phyloP scores from a whole-genome alignment of 2,329 filamentous ascomycete species.

The Trichoderma aggressivum region DNA sequence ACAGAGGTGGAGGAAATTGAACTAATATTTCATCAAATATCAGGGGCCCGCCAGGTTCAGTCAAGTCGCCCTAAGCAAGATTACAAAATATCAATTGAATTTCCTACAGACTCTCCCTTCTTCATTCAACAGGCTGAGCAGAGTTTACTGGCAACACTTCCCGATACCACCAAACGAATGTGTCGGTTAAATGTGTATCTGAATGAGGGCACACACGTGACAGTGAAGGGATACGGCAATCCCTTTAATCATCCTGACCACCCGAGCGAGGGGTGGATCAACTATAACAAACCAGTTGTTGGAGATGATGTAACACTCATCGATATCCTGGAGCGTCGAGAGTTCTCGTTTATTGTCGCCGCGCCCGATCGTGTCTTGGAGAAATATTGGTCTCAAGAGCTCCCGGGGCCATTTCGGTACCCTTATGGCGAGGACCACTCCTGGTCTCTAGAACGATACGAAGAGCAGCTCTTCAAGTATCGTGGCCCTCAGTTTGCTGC shows the following conservation, averaged over 20 bases:
- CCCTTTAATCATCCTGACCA: neutral
- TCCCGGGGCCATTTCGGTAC: neutral
- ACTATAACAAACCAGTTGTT: neutral
- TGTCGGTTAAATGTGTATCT: neutral
- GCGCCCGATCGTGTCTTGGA: accelerated
- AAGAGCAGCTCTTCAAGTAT: neutral
- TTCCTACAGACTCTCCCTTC: too few relatives aligned
- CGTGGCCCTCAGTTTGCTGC: neutral
- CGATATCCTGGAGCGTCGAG: neutral
- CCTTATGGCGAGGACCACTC: neutral
- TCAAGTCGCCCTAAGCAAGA: too few relatives aligned
- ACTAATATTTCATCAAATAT: too few relatives aligned
- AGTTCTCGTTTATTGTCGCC: neutral
- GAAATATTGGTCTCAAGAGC: neutral
- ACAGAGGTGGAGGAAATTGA: too few relatives aligned
- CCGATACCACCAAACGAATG: neutral
- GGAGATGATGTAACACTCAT: neutral
- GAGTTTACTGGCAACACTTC: neutral
- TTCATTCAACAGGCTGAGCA: neutral
- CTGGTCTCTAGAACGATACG: neutral
- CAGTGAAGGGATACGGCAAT: too few relatives aligned
- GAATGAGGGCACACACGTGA: too few relatives aligned
- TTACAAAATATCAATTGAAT: too few relatives aligned
- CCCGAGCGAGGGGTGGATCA: neutral
- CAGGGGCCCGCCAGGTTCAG: too few relatives aligned